A percentile compares a stretch with the other conserved stretches of the same genome.
Conservation (phyloP, 345 rosid species). For the Pugionium dolabratum region DNA sequence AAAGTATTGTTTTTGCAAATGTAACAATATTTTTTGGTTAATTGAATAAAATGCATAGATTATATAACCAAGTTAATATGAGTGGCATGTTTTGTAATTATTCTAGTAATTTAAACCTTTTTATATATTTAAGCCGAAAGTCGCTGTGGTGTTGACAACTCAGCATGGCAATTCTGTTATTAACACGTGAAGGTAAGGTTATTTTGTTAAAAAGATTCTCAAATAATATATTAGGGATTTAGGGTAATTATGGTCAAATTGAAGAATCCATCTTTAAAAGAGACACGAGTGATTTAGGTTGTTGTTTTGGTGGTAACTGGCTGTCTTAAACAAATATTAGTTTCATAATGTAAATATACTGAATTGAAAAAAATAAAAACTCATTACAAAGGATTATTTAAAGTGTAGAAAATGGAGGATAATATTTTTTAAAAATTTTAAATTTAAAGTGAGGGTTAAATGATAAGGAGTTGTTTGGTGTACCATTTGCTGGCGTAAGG, state of each 20-base stretch:
- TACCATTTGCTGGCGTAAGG: slow-evolving; percentile 39
- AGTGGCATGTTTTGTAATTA: too few relatives aligned
- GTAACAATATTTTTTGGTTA: too few relatives aligned
- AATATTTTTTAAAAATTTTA: neutral
- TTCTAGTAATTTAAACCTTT: too few relatives aligned
- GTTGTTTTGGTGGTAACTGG: slow-evolving; percentile 14
- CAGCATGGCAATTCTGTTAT: too few relatives aligned
- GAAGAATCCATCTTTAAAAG: neutral
- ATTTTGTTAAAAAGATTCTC: too few relatives aligned
- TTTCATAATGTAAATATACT: neutral
- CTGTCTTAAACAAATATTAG: neutral
- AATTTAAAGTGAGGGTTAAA: slow-evolving; percentile 39
- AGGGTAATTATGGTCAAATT: neutral
- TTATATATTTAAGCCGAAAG: too few relatives aligned
- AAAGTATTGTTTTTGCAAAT: too few relatives aligned
- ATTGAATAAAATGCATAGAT: too few relatives aligned
- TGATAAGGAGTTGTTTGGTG: slow-evolving; percentile 41
- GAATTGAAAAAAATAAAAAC: neutral
- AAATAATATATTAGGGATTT: too few relatives aligned
- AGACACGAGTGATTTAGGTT: slow-evolving; percentile 5
- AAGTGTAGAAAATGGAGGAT: neutral
- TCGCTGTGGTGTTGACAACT: too few relatives aligned
- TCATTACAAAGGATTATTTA: slow-evolving; percentile 13
- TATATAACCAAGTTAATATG: too few relatives aligned
- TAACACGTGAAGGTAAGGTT: too few relatives aligned